Percentiles rank a stretch among this genome's conserved stretches.
phyloP scores from a whole-genome alignment of 768 basidiomycete species.

The Boletus rubescentipes region DNA sequence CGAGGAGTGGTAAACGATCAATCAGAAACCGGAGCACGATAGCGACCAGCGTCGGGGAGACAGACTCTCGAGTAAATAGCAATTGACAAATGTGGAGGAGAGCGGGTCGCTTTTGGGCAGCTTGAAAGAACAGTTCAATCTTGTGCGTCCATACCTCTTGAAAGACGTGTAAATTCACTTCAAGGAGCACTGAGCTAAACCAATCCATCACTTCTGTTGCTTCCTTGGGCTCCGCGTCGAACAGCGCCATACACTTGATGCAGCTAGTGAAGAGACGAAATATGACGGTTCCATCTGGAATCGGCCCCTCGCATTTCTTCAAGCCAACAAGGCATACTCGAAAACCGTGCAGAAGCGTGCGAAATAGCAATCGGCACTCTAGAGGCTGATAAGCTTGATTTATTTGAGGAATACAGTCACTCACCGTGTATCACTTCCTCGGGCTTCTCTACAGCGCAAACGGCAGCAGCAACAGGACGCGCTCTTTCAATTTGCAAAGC shows the following conservation, averaged over 20 bases:
- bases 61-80: conserved; percentile 75
- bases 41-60: conserved; percentile 78
- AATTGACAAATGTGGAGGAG: conserved; percentile 84
- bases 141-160: conserved; percentile 95
- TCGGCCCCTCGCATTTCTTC: conserved; percentile 74
- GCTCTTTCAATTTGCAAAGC: conserved; percentile 77
- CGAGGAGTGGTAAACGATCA: conserved; percentile 75
- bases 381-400: conserved; percentile 3
- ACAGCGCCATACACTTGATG: conserved; percentile 81
- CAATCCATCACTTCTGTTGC: conserved; percentile 82
- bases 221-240: conserved; percentile 68
- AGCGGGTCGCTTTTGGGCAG: conserved; percentile 69
- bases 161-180: conserved; percentile 89
- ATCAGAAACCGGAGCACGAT: conserved; percentile 88
- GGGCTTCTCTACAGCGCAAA: conserved; percentile 76
- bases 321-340: conserved; percentile 74
- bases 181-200: conserved; percentile 68
- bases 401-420: conserved; percentile 19
- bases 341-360: conserved; percentile 86
- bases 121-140: conserved; percentile 87
- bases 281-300: conserved; percentile 84
- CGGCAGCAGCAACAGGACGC: conserved; percentile 76
- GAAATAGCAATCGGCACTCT: conserved; percentile 88
- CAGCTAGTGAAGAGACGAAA: conserved; percentile 85
- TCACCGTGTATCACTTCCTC: conserved; percentile 80